phyloP scores from a whole-genome alignment of 2,329 filamentous ascomycete species.

The Aspergillus sp. region DNA sequence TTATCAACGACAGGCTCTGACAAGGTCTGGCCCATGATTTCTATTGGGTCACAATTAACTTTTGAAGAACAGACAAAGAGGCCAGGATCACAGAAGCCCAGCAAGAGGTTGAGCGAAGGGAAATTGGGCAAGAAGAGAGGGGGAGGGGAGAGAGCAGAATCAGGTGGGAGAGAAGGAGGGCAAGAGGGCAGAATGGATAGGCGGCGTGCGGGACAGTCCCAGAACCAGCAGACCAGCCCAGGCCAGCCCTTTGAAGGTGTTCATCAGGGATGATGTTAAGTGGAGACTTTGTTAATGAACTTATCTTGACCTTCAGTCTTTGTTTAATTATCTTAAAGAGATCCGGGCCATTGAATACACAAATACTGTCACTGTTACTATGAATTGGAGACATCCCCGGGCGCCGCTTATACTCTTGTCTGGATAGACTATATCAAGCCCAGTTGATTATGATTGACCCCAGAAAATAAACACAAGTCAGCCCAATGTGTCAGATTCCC shows the following conservation, averaged over 20 bases:
- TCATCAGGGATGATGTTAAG: not conserved
- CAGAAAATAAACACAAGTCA: not conserved
- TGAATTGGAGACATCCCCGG: not conserved
- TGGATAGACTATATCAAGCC: not conserved
- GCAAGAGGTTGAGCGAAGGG: slow-evolving; percentile 8
- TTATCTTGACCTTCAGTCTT: not conserved
- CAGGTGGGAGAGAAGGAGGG: slow-evolving; percentile 17
- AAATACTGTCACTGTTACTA: not conserved
- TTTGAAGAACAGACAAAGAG: slow-evolving; percentile 10
- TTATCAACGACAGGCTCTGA: slow-evolving; percentile 99
- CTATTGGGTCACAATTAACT: slow-evolving; percentile 24
- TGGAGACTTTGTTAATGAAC: slow-evolving; percentile 2
- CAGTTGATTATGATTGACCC: not conserved
- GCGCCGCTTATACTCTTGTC: not conserved
- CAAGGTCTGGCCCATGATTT: slow-evolving; percentile 94
- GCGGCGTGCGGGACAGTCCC: slow-evolving; percentile 20
- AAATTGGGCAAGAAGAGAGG: slow-evolving; percentile 19
- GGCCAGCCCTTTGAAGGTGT: slow-evolving; percentile 1
- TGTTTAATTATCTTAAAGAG: not conserved
- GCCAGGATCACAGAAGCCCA: slow-evolving; percentile 13
- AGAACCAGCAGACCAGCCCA: slow-evolving; percentile 9
- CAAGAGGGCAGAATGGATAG: slow-evolving; percentile 22
- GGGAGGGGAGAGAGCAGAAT: slow-evolving; percentile 26
- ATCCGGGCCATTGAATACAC: not conserved
- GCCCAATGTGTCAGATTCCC: not conserved